These are phyloP conservation scores for Plasmodium relictum DNA, from an alignment of 169 alveolate genomes.

Conservation along the genomic window DNA sequence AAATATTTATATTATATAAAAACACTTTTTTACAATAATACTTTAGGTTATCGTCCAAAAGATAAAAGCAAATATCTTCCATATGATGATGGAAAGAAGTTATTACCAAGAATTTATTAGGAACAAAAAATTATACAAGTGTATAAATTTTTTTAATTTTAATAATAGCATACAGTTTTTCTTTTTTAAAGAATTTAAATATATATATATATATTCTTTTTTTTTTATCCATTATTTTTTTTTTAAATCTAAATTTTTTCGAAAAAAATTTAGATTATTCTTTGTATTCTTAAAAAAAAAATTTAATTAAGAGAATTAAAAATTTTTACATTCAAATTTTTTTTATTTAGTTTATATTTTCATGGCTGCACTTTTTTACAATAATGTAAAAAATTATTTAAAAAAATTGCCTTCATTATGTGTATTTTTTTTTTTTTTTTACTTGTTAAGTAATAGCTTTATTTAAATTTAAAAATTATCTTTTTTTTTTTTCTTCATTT, in stretches of 20 bases:
- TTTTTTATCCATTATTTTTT: not conserved
- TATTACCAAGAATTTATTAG: constrained; percentile 71
- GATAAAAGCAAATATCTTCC: constrained; percentile 72
- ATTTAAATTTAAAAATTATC: not conserved
- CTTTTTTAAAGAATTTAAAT: not conserved
- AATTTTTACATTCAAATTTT: not conserved
- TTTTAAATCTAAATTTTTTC: not conserved
- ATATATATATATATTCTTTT: not conserved
- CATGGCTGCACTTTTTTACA: not conserved
- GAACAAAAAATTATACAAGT: constrained; percentile 5
- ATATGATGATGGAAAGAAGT: constrained; percentile 65
- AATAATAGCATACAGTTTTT: not conserved
- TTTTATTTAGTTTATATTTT: not conserved
- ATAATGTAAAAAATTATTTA: not conserved
- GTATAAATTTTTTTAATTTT: too few relatives aligned
- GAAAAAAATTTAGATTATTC: not conserved
- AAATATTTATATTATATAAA: not conserved
- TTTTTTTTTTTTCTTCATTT: not conserved
- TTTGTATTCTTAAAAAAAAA: constrained; percentile 5
- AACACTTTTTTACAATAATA: constrained; percentile 11
- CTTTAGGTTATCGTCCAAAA: constrained; percentile 75
- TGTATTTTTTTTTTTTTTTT: constrained; percentile 7
- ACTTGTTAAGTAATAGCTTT: not conserved
- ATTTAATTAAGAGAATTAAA: not conserved
- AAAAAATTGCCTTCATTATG: not conserved